Percentiles rank a stretch among this genome's conserved stretches.
Conservation (phyloP, 192 early-diverging fungal species). For the Coemansia sp. region DNA sequence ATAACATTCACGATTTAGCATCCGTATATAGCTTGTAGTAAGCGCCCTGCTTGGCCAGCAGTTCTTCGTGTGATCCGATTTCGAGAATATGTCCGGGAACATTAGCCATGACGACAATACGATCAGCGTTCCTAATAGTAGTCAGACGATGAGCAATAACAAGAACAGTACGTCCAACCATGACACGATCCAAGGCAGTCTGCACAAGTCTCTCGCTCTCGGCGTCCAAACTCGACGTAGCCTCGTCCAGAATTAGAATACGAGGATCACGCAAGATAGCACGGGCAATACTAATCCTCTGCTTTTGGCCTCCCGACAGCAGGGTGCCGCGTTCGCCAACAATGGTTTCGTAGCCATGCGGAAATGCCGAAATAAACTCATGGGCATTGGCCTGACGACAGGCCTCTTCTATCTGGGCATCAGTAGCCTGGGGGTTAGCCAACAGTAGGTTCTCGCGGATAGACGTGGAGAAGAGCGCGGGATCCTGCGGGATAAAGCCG, state of each 20-base stretch:
- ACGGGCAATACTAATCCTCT: conserved; percentile 64
- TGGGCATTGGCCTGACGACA: conserved; percentile 78
- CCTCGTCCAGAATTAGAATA: conserved; percentile 83
- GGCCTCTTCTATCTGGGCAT: conserved; percentile 67
- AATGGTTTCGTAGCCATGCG: conserved; percentile 59
- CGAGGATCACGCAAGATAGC: conserved; percentile 63
- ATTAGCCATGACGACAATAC: conserved; percentile 72
- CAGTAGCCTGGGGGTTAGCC: conserved; percentile 62
- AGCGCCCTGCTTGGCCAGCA: conserved; percentile 44
- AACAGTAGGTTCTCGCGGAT: conserved; percentile 77
- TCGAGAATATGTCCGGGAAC: conserved; percentile 58
- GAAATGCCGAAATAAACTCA: conserved; percentile 61
- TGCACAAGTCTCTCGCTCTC: conserved; percentile 75
- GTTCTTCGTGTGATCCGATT: conserved; percentile 52
- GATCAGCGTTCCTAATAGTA: conserved; percentile 78
- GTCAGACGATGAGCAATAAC: conserved; percentile 84
- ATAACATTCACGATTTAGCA: not conserved
- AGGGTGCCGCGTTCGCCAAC: conserved; percentile 59
- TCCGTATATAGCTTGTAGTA: conserved; percentile 49
- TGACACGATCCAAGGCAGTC: conserved; percentile 69
- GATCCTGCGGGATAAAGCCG: conserved; percentile 79
- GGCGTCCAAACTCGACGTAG: conserved; percentile 75
- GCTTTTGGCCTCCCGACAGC: conserved; percentile 67
- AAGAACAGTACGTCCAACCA: conserved; percentile 78
- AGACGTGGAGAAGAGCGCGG: conserved; percentile 76